Evolutionary conservation across 1,284 basidiomycete species (phyloP), one percentile per base, ranked within the genome.

Genomic region (Cryptococcus neoformans): DNA sequence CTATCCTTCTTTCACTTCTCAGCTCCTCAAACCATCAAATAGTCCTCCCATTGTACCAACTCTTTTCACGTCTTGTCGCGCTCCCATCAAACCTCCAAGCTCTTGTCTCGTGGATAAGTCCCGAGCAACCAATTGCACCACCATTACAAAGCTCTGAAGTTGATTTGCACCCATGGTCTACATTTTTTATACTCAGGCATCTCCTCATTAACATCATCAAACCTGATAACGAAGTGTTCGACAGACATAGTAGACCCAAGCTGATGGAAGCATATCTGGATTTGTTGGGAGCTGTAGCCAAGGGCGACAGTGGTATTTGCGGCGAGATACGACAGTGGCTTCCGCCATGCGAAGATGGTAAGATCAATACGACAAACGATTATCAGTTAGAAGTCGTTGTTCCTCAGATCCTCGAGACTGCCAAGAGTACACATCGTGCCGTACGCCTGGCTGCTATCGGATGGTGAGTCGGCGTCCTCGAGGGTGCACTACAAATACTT

Each of bases 181-280:
- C 34, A 38, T 47, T 36, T 34, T 70, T 58, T 58, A 60, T 74
- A 39, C 47, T 74, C 36, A 40, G 57, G 17, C 69, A 72, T 42
- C 63, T 73, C 2, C 56, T 74, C 9, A 50, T 51, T 21, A 65
- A 63, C 5, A 56, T 67, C 40, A 54, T 60, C 44, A 40, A 63
- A 42, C 17, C 52, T 21, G 50, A 63, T 45, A 3, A 12, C 35
- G 3, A 17, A 38, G n/a, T 28, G 41, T 11, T 45, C 54, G 16
- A 21, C n/a, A 46, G 55, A 7, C 48, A 48, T 38, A 55, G 50
- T 4, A 62, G 54, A 40, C 57, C 54, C 6, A 59, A 90, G 83
- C 70, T 85, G 2, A 84, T 89, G 66, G 89, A 90, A 74, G 86
- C 87, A 0, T 84, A 82, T 0, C 73, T 92, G 5, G 81, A 80